These are phyloP conservation scores for Cyberlindnera sargentensis DNA, from an alignment of 805 yeast species.

Conservation along the genomic window DNA sequence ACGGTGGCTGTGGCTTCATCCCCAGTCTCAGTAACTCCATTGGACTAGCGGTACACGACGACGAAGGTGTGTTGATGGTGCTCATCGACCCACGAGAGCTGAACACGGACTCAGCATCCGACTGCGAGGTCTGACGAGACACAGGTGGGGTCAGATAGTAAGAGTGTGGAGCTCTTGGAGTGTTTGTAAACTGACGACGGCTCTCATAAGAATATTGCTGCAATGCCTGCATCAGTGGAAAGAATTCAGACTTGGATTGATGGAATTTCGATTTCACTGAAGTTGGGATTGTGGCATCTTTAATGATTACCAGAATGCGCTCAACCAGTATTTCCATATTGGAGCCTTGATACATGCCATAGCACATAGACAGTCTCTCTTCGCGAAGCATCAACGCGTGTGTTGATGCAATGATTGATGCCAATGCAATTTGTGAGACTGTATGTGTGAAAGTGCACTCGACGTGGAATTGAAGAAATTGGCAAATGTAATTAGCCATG, in stretches of 20 bases:
- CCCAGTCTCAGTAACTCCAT: conserved; percentile 5
- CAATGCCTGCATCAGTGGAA: conserved; percentile 9
- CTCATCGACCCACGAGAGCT: conserved; percentile 15
- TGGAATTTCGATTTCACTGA: conserved; percentile 40
- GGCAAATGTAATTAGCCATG: conserved; percentile 58
- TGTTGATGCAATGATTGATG: conserved; percentile 41
- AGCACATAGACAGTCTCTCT: conserved; percentile 3
- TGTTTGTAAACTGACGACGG: conserved; percentile 4
- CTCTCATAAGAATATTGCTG: conserved; percentile 22
- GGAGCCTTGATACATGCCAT: conserved; percentile 18
- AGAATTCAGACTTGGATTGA: conserved; percentile 21
- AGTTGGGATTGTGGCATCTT: conserved; percentile 28
- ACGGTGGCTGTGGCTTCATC: background rate
- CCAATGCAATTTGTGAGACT: conserved; percentile 40
- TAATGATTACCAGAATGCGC: conserved; percentile 14
- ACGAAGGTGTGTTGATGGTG: conserved; percentile 14
- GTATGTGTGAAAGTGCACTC: conserved; percentile 46
- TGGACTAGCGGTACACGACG: conserved; percentile 15
- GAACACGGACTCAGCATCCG: conserved; percentile 10
- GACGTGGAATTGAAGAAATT: conserved; percentile 56
- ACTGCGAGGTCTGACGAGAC: conserved; percentile 14
- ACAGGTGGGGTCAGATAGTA: conserved; percentile 11
- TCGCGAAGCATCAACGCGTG: conserved; percentile 33
- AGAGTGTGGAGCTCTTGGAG: conserved; percentile 19
- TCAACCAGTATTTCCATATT: conserved; percentile 18